These are phyloP conservation scores for Amanita fuliginea DNA, from an alignment of 768 basidiomycete species.

Conservation along the genomic window DNA sequence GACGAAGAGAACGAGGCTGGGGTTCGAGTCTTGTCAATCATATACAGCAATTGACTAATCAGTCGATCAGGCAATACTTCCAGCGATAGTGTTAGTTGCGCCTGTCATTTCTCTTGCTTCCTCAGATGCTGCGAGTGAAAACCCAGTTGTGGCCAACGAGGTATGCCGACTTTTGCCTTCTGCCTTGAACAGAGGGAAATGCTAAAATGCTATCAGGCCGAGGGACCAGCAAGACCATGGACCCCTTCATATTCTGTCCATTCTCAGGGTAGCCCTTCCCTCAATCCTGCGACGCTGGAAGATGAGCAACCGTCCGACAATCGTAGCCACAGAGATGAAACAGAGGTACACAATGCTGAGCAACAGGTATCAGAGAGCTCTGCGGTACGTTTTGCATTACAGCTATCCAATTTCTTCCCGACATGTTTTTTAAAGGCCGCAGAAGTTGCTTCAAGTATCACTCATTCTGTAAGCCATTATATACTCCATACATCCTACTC, in stretches of 20 bases:
- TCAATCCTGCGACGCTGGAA: constrained; percentile 6
- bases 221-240: constrained; percentile 16
- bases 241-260: constrained; percentile 30
- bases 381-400: not conserved
- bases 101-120: not conserved
- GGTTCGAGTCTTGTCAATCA: not conserved
- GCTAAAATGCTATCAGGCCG: not conserved
- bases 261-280: constrained; percentile 15
- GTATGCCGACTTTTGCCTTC: not conserved
- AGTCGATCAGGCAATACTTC: not conserved
- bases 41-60: not conserved
- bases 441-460: too few species aligned
- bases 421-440: too few species aligned
- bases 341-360: constrained; percentile 1
- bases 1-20: not conserved
- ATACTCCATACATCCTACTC: not conserved
- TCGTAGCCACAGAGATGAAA: not conserved
- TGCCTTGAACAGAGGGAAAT: too few species aligned
- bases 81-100: not conserved
- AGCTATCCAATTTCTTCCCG: too few species aligned
- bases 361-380: not conserved
- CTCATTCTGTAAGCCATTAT: not conserved
- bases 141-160: not conserved
- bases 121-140: not conserved
- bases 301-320: not conserved